These are phyloP conservation scores for Przewalskia tangutica DNA, from an alignment of 257 asterid species.

Conservation along the genomic window DNA sequence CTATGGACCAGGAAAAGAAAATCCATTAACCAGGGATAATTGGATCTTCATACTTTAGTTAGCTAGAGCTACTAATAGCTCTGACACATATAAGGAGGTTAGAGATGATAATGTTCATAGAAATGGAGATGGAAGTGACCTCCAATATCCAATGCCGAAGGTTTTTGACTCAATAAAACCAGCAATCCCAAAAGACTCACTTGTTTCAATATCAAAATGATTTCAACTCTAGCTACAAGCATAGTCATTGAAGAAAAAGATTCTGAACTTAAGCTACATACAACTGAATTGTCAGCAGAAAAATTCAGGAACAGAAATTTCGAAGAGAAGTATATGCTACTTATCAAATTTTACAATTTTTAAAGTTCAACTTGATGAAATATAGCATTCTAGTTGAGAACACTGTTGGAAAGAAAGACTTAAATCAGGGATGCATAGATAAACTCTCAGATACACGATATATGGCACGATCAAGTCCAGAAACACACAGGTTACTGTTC, in stretches of 20 bases:
- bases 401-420: background rate
- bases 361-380: background rate
- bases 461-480: background rate
- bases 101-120: background rate
- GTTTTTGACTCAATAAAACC: background rate
- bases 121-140: background rate
- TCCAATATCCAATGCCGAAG: background rate
- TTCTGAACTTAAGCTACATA: background rate
- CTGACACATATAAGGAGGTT: background rate
- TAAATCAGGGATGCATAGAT: background rate
- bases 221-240: background rate
- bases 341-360: background rate
- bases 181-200: background rate
- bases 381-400: background rate
- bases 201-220: background rate
- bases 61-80: background rate
- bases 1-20: slow-evolving; percentile 21
- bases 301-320: background rate
- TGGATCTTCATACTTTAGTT: background rate
- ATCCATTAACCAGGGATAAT: slow-evolving; percentile 1
- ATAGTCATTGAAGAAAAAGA: background rate
- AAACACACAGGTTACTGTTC: background rate
- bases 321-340: background rate
- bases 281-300: background rate
- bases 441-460: background rate